Evolutionary conservation across 2,329 filamentous ascomycete genomes (phyloP), one percentile per base, ranked within the genome.

Genomic region (Pseudogymnoascus sp.): DNA sequence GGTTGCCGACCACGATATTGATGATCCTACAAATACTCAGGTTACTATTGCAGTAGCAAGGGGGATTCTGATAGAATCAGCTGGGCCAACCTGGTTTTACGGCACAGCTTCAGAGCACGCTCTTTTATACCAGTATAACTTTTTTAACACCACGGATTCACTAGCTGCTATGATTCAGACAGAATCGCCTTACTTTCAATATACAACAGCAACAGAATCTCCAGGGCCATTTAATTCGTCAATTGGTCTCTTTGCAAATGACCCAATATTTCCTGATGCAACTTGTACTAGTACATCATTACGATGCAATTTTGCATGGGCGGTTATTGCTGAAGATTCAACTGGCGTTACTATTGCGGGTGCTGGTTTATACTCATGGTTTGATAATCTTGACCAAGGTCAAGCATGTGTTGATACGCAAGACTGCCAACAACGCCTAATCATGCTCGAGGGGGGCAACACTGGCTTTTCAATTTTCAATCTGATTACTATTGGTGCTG

Each of bases 151-250:
- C 5, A 77, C 78, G 42, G 80, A 88, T 67, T 73, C 87, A 62
- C 86, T 82, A 71, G 81, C 85, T 69, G 84, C 83, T 18, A 79
- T 84, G 68, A 80, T 86, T 58, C 87, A 90, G 70, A 86, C 86
- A 58, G 87, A 90, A 72, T 86, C 87, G 4, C 83, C 87, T 0
- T 90, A 90, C 74, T 88, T 82, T 72, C 87, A 89, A 4, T 1
- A 18, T 18, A 18, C 18, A 18, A 18, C 18, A 18, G 18, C 18
- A 18, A 18, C 18, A 18, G 18, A 18, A 18, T 18, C 18, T 18
- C 18, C 18, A 18, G 18, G 18, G 18, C 18, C 18, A 18, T 18
- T 18, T 18, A 18, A 18, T 18, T 18, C 18, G 18, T 18, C 18
- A 18, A 18, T 18, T 18, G 18, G 18, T 18, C 18, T 18, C 18